Evolutionary conservation across 768 basidiomycete species (phyloP).

Genomic region (Gloeostereum incarnatum): DNA sequence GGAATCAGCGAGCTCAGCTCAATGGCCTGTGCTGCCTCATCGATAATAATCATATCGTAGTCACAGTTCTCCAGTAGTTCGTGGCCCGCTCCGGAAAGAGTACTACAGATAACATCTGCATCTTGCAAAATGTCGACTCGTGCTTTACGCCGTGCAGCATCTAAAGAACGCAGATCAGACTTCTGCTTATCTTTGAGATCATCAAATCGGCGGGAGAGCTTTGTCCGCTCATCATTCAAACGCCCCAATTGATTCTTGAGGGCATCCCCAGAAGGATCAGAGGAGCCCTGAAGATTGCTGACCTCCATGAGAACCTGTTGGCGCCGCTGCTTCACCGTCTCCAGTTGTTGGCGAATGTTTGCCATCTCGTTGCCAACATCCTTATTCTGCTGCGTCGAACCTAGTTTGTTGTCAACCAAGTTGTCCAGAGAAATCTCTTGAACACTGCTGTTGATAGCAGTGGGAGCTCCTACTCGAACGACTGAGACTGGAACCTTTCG

Average conservation of each 20-base stretch:
- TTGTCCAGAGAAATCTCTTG: slow-evolving; percentile 83
- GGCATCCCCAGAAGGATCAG: slow-evolving; percentile 32
- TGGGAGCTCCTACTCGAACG: slow-evolving; percentile 81
- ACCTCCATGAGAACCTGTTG: slow-evolving; percentile 55
- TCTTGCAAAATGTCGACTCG: slow-evolving; percentile 71
- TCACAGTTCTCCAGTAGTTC: slow-evolving; percentile 75
- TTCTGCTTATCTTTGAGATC: slow-evolving; percentile 75
- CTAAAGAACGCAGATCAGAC: slow-evolving; percentile 71
- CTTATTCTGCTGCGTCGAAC: slow-evolving; percentile 30
- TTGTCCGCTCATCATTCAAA: slow-evolving; percentile 56
- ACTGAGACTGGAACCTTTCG: slow-evolving; percentile 57
- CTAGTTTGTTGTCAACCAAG: slow-evolving; percentile 72
- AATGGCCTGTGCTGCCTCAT: slow-evolving; percentile 96
- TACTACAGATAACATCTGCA: slow-evolving; percentile 91
- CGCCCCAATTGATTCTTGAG: slow-evolving; percentile 64
- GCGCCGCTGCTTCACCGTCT: slow-evolving; percentile 51
- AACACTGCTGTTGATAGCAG: slow-evolving; percentile 66
- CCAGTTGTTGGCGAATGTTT: slow-evolving; percentile 55
- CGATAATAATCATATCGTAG: slow-evolving; percentile 95
- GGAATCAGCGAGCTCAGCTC: slow-evolving; percentile 95
- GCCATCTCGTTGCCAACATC: slow-evolving; percentile 53
- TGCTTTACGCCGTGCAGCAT: slow-evolving; percentile 68
- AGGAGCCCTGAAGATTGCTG: slow-evolving; percentile 44
- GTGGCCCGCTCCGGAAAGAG: slow-evolving; percentile 89
- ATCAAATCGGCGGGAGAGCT: slow-evolving; percentile 63